Evolutionary conservation across 2,329 filamentous ascomycete species (phyloP).

Genomic region (Ilyonectria mors-panacis): DNA sequence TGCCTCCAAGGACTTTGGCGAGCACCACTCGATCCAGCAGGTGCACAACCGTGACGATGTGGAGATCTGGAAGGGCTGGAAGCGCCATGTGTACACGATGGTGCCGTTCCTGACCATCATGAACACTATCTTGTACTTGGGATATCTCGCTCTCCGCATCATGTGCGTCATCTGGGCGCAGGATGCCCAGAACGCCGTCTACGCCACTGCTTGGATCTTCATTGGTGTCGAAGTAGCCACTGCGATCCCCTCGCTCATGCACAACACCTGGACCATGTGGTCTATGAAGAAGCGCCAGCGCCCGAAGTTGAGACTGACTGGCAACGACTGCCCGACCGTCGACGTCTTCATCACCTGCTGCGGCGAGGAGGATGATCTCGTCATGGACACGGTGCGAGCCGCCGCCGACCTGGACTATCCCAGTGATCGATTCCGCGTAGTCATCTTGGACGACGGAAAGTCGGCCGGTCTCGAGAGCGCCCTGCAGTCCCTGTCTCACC

Average conservation of each 20-base stretch:
- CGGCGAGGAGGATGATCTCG: slow-evolving; percentile 68
- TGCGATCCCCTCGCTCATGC: slow-evolving; percentile 68
- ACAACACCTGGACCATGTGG: slow-evolving; percentile 72
- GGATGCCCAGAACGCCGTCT: slow-evolving; percentile 55
- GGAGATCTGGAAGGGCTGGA: slow-evolving; percentile 63
- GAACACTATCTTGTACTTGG: slow-evolving; percentile 60
- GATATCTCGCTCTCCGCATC: slow-evolving; percentile 67
- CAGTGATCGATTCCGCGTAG: slow-evolving; percentile 64
- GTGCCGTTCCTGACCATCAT: slow-evolving; percentile 57
- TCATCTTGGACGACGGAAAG: slow-evolving; percentile 70
- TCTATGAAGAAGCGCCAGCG: slow-evolving; percentile 68
- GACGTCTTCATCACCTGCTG: slow-evolving; percentile 73
- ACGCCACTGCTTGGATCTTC: slow-evolving; percentile 70
- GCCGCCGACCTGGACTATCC: slow-evolving; percentile 71
- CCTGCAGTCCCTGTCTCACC: slow-evolving; percentile 56
- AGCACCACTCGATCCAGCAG: slow-evolving; percentile 54
- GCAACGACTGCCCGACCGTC: slow-evolving; percentile 66
- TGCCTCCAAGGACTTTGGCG: slow-evolving; percentile 50
- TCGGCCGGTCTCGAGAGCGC: slow-evolving; percentile 59
- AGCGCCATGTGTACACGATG: slow-evolving; percentile 56
- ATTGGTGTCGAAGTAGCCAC: slow-evolving; percentile 68
- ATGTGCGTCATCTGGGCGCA: slow-evolving; percentile 68
- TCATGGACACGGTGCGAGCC: slow-evolving; percentile 70
- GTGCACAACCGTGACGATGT: slow-evolving; percentile 60
- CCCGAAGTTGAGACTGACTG: slow-evolving; percentile 67